These are phyloP conservation scores for Hypoxylon subgilvum DNA, from an alignment of 495 filamentous ascomycete genomes.

Conservation along the genomic window DNA sequence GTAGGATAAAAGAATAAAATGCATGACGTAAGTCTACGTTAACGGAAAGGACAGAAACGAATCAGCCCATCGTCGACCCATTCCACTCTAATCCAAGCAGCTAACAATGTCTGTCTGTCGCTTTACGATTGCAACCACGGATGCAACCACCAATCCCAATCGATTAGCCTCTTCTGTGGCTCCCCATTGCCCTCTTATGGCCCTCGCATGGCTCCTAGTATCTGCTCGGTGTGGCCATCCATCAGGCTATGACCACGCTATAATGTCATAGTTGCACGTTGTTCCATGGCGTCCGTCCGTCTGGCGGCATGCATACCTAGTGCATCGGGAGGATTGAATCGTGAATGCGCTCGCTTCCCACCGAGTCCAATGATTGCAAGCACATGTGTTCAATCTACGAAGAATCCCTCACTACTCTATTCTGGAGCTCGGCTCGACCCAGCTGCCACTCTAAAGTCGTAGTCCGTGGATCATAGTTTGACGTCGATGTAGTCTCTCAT, in stretches of 20 bases:
- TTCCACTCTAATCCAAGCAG: slow-evolving; percentile 6
- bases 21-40: slow-evolving; percentile 20
- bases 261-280: slow-evolving; percentile 39
- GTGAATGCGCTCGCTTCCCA: slow-evolving; percentile 19
- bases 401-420: slow-evolving; percentile 10
- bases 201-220: neutral
- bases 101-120: slow-evolving; percentile 19
- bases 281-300: slow-evolving; percentile 10
- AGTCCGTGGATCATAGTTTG: neutral
- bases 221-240: neutral
- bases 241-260: slow-evolving; percentile 40
- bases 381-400: slow-evolving; percentile 28
- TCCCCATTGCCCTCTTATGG: too few relatives aligned
- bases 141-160: too few relatives aligned
- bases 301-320: slow-evolving; percentile 17
- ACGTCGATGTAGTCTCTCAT: neutral
- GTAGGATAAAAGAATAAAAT: neutral
- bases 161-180: too few relatives aligned
- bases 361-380: slow-evolving; percentile 27
- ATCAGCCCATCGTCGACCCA: slow-evolving; percentile 34
- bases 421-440: neutral
- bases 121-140: neutral
- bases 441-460: slow-evolving; percentile 21
- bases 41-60: neutral
- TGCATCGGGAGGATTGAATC: slow-evolving; percentile 6